Conservation (phyloP, 2,329 filamentous ascomycete genomes). For the Eutypella sp. region DNA sequence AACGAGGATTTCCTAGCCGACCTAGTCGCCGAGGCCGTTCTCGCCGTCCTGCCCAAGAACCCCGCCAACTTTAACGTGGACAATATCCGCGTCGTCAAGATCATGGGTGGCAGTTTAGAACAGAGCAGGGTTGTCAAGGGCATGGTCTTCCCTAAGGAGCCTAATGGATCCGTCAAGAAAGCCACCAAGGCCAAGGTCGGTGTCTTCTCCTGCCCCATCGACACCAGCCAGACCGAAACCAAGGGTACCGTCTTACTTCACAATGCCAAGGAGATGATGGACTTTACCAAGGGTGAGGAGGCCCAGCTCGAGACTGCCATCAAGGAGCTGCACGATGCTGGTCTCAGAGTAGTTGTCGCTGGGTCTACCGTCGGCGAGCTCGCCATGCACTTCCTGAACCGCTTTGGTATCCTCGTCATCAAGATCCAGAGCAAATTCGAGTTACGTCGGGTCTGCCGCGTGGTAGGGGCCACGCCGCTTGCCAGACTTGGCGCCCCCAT, state of each 20-base stretch:
- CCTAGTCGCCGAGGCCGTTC: conserved; percentile 78
- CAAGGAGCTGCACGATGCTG: conserved; percentile 94
- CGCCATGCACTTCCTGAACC: conserved; percentile 95
- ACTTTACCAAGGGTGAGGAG: conserved; percentile 98
- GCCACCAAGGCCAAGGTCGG: conserved; percentile 90
- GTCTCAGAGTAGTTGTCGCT: conserved; percentile 84
- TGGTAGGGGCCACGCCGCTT: conserved; percentile 93
- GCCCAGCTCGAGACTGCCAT: conserved; percentile 81
- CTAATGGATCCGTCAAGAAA: conserved; percentile 89
- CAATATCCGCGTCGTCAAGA: conserved; percentile 98
- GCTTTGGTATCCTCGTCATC: conserved; percentile 91
- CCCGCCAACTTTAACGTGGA: conserved; percentile 96
- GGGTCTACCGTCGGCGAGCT: conserved; percentile 93
- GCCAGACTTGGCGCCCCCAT: conserved; percentile 94
- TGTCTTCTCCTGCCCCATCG: conserved; percentile 93
- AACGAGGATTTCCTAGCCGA: conserved; percentile 83
- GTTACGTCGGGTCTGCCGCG: conserved; percentile 87
- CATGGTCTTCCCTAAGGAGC: conserved; percentile 97
- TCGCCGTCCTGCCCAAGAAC: conserved; percentile 93
- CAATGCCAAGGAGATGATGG: conserved; percentile 97
- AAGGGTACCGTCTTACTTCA: conserved; percentile 96
- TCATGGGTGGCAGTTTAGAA: conserved; percentile 94
- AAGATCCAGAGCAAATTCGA: conserved; percentile 98
- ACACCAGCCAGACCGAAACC: conserved; percentile 94
- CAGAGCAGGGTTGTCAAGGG: conserved; percentile 94